Evolutionary conservation across 352 stramenopile genomes (phyloP), one percentile per base, ranked within the genome.

Genomic region (Globisporangium carolinianum): DNA sequence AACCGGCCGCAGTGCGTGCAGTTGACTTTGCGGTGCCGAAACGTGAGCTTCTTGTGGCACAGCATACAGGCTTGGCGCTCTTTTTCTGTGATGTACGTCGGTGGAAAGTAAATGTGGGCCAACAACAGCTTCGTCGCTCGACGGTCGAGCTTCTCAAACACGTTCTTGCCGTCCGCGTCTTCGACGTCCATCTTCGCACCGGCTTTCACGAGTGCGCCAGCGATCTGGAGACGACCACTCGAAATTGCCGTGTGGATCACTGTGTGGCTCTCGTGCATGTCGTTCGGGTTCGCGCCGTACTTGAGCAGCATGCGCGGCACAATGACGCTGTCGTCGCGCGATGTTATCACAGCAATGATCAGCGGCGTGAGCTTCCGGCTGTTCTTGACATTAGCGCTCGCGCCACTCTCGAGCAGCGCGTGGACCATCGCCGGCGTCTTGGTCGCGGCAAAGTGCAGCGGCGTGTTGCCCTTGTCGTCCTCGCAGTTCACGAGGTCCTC

Each of bases 321-420:
- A 51, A 94, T 91, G 37, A 92, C 71, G 55, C 73, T 83, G 63
- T 92, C 84, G 49, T 91, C 77, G 57, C 76, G 79, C 45, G 82
- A 89, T n/a, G 82, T 94, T 64, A 94, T 91, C 12, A 94, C 79
- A 39, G 82, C 88, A 55, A 94, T 94, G 60, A 94, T 91, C 47
- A 94, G 65, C 57, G 84, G 82, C 37, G 84, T 92, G 43, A 92
- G 79, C 65, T 89, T 90, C 51, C 84, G 84, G 39, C 76, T 86
- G 68, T 94, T 94, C 71, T 91, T 91, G 32, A 91, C 77, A 58
- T 91, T 94, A n/a, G 82, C 81, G 37, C 76, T 89, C 10, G 76
- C 82, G 0, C 84, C 84, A 17, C 66, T 76, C 62, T 94, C 82
- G n/a, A 94, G 63, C 50, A 94, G 55, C 56, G 89, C 55, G 49